phyloP scores from a whole-genome alignment of 2,329 filamentous ascomycete genomes.

The Aspergillus sclerotialis region DNA sequence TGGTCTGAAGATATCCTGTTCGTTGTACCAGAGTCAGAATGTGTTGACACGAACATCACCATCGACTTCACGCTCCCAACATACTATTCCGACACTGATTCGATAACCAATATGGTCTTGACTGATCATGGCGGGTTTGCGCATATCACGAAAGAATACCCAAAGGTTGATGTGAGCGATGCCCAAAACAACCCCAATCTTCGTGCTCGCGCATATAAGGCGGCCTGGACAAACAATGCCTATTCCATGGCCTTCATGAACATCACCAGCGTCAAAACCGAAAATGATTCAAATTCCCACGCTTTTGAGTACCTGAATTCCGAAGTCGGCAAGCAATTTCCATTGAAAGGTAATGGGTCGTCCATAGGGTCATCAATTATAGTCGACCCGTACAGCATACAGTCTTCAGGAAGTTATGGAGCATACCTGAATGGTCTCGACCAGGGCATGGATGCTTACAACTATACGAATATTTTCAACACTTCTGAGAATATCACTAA shows the following conservation, averaged over 20 bases:
- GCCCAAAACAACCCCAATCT: conserved; percentile 33
- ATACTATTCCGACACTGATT: background rate
- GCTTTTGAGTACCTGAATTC: conserved; percentile 35
- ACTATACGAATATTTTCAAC: too few species aligned
- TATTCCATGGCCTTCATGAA: conserved; percentile 36
- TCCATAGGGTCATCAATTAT: background rate
- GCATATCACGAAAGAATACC: conserved; percentile 30
- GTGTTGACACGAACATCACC: conserved; percentile 36
- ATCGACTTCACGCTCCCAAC: conserved; percentile 32
- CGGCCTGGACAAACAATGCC: conserved; percentile 38
- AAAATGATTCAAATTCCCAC: conserved; percentile 4
- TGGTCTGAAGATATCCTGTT: conserved; percentile 46
- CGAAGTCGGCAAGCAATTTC: conserved; percentile 26
- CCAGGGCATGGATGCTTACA: too few species aligned
- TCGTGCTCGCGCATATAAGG: conserved; percentile 35
- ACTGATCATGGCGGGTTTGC: conserved; percentile 40
- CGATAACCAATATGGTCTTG: conserved; percentile 21
- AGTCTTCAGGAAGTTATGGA: too few species aligned
- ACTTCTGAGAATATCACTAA: too few species aligned
- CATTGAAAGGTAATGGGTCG: conserved; percentile 8
- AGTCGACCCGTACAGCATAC: background rate
- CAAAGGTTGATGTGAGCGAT: conserved; percentile 21
- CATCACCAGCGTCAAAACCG: conserved; percentile 24
- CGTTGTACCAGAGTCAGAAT: conserved; percentile 39
- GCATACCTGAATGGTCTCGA: too few species aligned